These are phyloP conservation scores for Saccharomycodes ludwigii DNA, from an alignment of 805 yeast genomes.

Conservation along the genomic window DNA sequence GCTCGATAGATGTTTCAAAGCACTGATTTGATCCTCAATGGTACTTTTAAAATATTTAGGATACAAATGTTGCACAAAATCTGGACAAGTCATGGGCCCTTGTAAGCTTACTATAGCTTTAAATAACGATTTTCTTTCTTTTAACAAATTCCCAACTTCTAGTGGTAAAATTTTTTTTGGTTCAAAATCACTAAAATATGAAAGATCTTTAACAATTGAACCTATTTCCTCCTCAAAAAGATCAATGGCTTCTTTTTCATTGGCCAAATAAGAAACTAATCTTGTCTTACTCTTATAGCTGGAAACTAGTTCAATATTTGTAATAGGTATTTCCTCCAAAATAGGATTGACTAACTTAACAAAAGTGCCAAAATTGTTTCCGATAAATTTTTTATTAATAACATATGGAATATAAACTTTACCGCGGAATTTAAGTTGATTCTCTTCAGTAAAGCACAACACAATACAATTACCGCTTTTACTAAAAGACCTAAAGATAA, in stretches of 20 bases:
- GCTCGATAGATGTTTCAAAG: slow-evolving; percentile 51
- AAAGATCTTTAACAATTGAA: too few relatives aligned
- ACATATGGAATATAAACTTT: too few relatives aligned
- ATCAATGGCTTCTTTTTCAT: too few relatives aligned
- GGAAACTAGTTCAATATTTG: slow-evolving; percentile 21
- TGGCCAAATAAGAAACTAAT: too few relatives aligned
- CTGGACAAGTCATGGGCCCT: slow-evolving; percentile 25
- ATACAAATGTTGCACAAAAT: slow-evolving; percentile 33
- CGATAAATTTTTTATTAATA: too few relatives aligned
- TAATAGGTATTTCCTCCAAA: slow-evolving; percentile 18
- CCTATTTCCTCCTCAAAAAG: too few relatives aligned
- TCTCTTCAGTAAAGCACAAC: slow-evolving; percentile 24
- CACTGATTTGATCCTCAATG: slow-evolving; percentile 38
- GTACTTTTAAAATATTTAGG: slow-evolving; percentile 33
- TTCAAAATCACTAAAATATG: too few relatives aligned
- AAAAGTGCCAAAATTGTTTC: too few relatives aligned
- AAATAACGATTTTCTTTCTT: slow-evolving; percentile 26
- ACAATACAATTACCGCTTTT: slow-evolving; percentile 17
- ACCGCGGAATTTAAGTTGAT: too few relatives aligned
- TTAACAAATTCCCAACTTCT: too few relatives aligned
- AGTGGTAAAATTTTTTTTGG: slow-evolving; percentile 10
- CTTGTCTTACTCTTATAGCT: too few relatives aligned
- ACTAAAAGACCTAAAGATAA: slow-evolving; percentile 43
- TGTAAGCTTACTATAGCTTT: slow-evolving; percentile 17
- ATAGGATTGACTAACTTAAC: slow-evolving; percentile 21